Evolutionary conservation across 2,329 filamentous ascomycete species (phyloP).

Genomic region (Fusarium circinatum): DNA sequence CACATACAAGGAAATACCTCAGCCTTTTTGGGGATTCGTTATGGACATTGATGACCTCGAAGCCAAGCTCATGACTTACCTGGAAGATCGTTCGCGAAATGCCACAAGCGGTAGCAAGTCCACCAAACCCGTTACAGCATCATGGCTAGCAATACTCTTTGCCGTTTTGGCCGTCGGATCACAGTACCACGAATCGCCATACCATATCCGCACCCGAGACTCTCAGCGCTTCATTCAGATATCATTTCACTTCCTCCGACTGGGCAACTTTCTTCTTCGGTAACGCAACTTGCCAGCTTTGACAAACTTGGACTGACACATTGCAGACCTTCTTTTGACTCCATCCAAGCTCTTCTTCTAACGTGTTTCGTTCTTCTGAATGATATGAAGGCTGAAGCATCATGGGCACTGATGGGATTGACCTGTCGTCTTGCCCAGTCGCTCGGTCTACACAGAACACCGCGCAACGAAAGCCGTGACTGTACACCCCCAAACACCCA

Average conservation of each 20-base stretch:
- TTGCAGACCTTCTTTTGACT: slow-evolving; percentile 69
- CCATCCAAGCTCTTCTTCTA: slow-evolving; percentile 71
- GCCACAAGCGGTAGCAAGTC: slow-evolving; percentile 58
- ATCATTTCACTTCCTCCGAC: slow-evolving; percentile 71
- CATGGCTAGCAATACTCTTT: slow-evolving; percentile 74
- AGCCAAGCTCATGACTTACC: slow-evolving; percentile 70
- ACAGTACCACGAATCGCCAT: slow-evolving; percentile 73
- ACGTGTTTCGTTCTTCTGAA: slow-evolving; percentile 72
- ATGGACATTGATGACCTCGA: slow-evolving; percentile 74
- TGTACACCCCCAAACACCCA: slow-evolving; percentile 55
- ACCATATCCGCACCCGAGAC: slow-evolving; percentile 68
- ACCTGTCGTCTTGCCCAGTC: slow-evolving; percentile 74
- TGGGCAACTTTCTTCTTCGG: slow-evolving; percentile 72
- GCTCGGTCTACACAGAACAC: slow-evolving; percentile 66
- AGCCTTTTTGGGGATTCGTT: slow-evolving; percentile 75
- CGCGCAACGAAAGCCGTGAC: slow-evolving; percentile 58
- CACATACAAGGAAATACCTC: slow-evolving; percentile 73
- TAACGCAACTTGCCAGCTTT: slow-evolving; percentile 35
- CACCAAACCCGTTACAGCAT: slow-evolving; percentile 66
- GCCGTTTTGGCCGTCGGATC: slow-evolving; percentile 72
- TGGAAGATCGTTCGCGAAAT: slow-evolving; percentile 70
- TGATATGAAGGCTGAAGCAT: slow-evolving; percentile 76
- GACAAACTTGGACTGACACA: slow-evolving; percentile 6
- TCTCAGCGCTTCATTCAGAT: slow-evolving; percentile 71
- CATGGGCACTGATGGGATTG: slow-evolving; percentile 72